Conservation (phyloP, 2,329 filamentous ascomycete species). For the Botrytis galanthina region DNA sequence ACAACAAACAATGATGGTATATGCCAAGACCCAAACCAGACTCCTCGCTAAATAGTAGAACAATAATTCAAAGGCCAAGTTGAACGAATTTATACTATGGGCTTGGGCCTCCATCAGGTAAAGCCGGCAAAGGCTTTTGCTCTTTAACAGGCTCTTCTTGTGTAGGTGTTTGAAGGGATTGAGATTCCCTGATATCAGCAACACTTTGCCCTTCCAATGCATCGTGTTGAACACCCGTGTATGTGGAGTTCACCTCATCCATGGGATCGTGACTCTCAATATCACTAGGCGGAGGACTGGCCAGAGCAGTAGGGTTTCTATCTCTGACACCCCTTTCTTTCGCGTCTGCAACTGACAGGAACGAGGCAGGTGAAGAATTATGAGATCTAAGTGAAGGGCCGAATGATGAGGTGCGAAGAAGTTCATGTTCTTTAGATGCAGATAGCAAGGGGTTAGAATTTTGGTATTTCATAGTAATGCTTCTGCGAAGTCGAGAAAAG, state of each 20-base stretch:
- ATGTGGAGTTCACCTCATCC: conserved; percentile 9
- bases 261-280: conserved; percentile 2
- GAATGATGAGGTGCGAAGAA: conserved; percentile 15
- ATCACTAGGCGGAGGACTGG: conserved; percentile 8
- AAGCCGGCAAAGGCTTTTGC: conserved; percentile 7
- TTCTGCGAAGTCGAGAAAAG: conserved; percentile 18
- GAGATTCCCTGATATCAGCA: background rate
- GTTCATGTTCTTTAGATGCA: conserved; percentile 10
- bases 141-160: background rate
- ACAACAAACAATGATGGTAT: background rate
- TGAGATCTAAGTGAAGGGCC: conserved; percentile 12
- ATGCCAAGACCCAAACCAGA: conserved; percentile 8
- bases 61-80: background rate
- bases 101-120: background rate
- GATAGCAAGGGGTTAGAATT: conserved; percentile 1
- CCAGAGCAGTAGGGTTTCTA: background rate
- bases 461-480: conserved; percentile 16
- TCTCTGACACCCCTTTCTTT: conserved; percentile 8
- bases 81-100: background rate
- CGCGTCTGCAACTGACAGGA: conserved; percentile 1
- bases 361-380: conserved; percentile 8
- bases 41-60: conserved; percentile 15
- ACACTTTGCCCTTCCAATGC: background rate
- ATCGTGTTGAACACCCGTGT: background rate
- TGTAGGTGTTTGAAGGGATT: background rate